Evolutionary conservation across 345 rosid genomes (phyloP).

Genomic region (Syzygium jambos): DNA sequence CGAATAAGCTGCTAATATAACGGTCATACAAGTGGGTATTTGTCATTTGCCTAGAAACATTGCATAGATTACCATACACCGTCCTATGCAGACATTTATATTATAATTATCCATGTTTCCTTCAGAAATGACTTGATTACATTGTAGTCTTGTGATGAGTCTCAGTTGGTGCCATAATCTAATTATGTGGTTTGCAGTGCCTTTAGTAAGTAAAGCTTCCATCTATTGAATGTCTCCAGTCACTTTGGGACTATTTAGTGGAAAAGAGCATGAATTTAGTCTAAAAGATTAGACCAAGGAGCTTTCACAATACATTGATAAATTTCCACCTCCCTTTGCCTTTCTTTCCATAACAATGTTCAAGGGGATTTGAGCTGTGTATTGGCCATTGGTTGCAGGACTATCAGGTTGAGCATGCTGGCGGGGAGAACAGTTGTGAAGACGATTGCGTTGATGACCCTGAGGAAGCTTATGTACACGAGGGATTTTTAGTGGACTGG

Average conservation of each 20-base stretch:
- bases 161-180: background rate
- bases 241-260: background rate
- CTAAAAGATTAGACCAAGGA: background rate
- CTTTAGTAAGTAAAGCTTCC: background rate
- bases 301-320: background rate
- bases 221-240: background rate
- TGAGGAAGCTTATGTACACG: conserved; percentile 70
- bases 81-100: background rate
- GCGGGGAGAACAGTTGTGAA: conserved; percentile 40
- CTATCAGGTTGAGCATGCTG: conserved; percentile 30
- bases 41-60: background rate
- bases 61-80: background rate
- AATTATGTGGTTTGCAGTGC: background rate
- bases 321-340: background rate
- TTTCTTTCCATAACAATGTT: background rate
- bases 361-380: background rate
- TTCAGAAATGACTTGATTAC: background rate
- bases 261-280: background rate
- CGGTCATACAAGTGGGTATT: background rate
- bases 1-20: background rate
- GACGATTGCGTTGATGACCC: conserved; percentile 46
- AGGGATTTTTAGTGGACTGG: conserved; percentile 86
- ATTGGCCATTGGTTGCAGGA: conserved; percentile 29
- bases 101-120: background rate
- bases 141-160: background rate